phyloP scores from a whole-genome alignment of 164 flowering plant species.

The Echeveria elegans region DNA sequence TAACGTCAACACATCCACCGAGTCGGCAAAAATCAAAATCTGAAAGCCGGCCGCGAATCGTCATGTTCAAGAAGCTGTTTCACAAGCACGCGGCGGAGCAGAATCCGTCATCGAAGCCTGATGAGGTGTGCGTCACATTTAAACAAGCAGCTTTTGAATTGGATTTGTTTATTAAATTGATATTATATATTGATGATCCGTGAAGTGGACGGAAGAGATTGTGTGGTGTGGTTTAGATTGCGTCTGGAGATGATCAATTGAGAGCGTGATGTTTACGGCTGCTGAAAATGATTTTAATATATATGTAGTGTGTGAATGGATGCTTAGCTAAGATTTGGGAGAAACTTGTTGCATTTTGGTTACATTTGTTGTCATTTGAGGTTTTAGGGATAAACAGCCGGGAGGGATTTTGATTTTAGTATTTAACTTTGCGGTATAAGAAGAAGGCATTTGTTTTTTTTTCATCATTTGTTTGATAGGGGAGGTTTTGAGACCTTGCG shows the following conservation, averaged over 20 bases:
- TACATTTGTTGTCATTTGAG: neutral
- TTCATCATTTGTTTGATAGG: neutral
- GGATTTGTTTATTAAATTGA: no score
- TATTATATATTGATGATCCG: neutral
- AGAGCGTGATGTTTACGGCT: neutral
- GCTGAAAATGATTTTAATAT: neutral
- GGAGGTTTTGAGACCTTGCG: neutral
- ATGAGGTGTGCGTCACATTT: neutral
- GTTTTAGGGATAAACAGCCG: neutral
- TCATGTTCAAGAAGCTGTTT: constrained; percentile 6
- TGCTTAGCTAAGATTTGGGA: neutral
- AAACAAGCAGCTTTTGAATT: neutral
- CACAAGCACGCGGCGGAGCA: constrained; percentile 2
- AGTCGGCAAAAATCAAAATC: constrained; percentile 5
- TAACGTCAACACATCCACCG: no score
- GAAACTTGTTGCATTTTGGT: neutral
- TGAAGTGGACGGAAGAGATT: constrained; percentile 4
- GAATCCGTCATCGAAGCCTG: neutral
- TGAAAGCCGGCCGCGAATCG: neutral
- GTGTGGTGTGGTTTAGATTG: neutral
- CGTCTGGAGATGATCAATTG: neutral
- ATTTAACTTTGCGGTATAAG: neutral
- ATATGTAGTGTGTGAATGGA: neutral
- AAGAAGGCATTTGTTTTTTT: neutral
- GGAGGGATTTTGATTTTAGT: neutral